Evolutionary conservation across 202 grass and related monocot species (phyloP).

Genomic region (Musa balbisiana): DNA sequence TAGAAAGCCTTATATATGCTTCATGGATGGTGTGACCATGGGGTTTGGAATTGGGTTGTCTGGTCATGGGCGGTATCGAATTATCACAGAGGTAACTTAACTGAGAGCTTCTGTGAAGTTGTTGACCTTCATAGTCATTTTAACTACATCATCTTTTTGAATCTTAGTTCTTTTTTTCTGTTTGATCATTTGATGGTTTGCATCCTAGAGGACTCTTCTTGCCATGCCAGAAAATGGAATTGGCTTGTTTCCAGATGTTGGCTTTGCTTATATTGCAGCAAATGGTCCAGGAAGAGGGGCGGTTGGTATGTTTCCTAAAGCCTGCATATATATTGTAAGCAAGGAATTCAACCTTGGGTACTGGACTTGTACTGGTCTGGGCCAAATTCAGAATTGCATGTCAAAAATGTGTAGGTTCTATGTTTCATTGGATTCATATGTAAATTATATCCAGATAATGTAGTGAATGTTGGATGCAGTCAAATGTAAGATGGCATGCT

Average conservation of each 20-base stretch:
- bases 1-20: slow-evolving; percentile 88
- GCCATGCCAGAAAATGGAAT: slow-evolving; percentile 99
- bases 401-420: too few relatives aligned
- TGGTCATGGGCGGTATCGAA: slow-evolving; percentile 77
- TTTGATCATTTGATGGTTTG: slow-evolving; percentile 14
- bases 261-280: slow-evolving; percentile 92
- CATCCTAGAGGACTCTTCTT: slow-evolving; percentile 67
- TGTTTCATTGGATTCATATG: background rate
- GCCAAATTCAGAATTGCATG: too few relatives aligned
- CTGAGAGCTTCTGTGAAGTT: background rate
- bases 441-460: background rate
- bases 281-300: slow-evolving; percentile 75
- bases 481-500: background rate
- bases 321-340: too few relatives aligned
- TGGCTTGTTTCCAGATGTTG: slow-evolving; percentile 89
- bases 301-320: slow-evolving; percentile 45
- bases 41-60: slow-evolving; percentile 97
- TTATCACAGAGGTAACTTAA: slow-evolving; percentile 73
- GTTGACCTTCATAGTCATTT: background rate
- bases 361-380: too few relatives aligned
- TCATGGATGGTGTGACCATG: slow-evolving; percentile 98
- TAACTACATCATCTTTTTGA: background rate
- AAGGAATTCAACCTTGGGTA: too few relatives aligned
- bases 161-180: background rate
- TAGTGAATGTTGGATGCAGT: background rate